Base-by-base conservation (phyloP, 1,284 basidiomycete species). In the Agaricales sp. region DNA sequence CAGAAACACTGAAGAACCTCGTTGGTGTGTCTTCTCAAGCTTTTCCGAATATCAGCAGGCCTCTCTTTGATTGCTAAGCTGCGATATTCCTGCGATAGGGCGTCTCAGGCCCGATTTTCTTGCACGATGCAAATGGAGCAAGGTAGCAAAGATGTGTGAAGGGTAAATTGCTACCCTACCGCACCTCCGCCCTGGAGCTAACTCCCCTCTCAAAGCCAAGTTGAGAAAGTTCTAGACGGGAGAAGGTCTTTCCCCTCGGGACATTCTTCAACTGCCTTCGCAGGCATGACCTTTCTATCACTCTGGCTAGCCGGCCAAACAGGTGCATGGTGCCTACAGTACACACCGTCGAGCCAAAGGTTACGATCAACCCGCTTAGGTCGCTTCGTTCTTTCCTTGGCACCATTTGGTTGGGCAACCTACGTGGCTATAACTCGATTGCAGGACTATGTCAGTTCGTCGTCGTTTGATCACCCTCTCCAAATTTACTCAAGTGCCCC, bases 51-150 rank as follows among this genome's bases (percentile, higher is more conserved):
- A n/a, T n/a, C n/a, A n/a, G n/a, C n/a, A n/a, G n/a, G n/a, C n/a
- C n/a, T n/a, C n/a, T n/a, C n/a, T n/a, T n/a, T n/a, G n/a, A n/a
- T n/a, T n/a, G n/a, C n/a, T n/a, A n/a, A n/a, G n/a, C n/a, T n/a
- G n/a, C n/a, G n/a, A n/a, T n/a, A n/a, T 35, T 35, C 8, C 30
- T 11, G 11, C 30, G n/a, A 8, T n/a, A 82, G 81, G 82, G 41
- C 69, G 82, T 14, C 63, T 87, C 13, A 70, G 83, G 12, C 83
- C 83, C 0, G 83, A 86, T 58, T 87, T 87, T 56, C 69, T 86
- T 39, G 67, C 71, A 11, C 71, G 82, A 22, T 85, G 82, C 56
- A 68, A 74, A 55, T 87, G 79, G 77, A 73, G 78, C 49, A 63
- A 67, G 4, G 58, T 62, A 1, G 48, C 67, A 0, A 58, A 70